Base-by-base conservation (phyloP, 2,329 filamentous ascomycete species). In the Trichophyton verrucosum region DNA sequence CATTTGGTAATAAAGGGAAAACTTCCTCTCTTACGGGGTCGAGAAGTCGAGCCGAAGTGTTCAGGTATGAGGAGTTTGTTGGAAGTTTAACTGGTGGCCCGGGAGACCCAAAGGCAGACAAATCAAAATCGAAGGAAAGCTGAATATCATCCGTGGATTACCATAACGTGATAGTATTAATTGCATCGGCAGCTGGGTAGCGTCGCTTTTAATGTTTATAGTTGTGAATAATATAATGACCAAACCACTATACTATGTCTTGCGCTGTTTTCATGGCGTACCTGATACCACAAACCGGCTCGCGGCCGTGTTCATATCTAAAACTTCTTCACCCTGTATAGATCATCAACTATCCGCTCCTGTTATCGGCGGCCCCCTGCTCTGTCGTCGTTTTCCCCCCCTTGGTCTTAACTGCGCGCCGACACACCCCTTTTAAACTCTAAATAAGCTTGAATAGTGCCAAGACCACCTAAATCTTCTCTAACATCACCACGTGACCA, bases 51-150 rank as follows among this genome's bases (percentile, higher is more conserved):
- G 89, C 89, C 0, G 92, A 97, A 63, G 91, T 97, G 0, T 97
- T 99, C 74, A 84, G 86, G 69, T 99, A 97, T 71, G 85, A 89
- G 64, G 94, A 99, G 62, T 97, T 97, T 75, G 89, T 97, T 64
- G 82, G 80, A 64, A 86, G 82, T 27, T 77, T 88, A 57, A 79
- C 82, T 66, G 85, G 85, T 1, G 78, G 81, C 6, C 61, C 66
- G n/a, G 70, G 72, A n/a, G 42, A 27, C 7, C 44, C 36, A 7
- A 60, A 60, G 8, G 30, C 17, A 2, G 44, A 61, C 13, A 27
- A 62, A 22, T 57, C 55, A 11, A 24, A 38, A 24, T 24, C 22
- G 9, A 57, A 57, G 68, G 71, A 33, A 64, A 11, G 47, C 11
- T 57, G n/a, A 57, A 6, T 15, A 13, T 22, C n/a, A n/a, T 53